phyloP scores from a whole-genome alignment of 2,329 filamentous ascomycete genomes.

The Fusarium austroafricanum region DNA sequence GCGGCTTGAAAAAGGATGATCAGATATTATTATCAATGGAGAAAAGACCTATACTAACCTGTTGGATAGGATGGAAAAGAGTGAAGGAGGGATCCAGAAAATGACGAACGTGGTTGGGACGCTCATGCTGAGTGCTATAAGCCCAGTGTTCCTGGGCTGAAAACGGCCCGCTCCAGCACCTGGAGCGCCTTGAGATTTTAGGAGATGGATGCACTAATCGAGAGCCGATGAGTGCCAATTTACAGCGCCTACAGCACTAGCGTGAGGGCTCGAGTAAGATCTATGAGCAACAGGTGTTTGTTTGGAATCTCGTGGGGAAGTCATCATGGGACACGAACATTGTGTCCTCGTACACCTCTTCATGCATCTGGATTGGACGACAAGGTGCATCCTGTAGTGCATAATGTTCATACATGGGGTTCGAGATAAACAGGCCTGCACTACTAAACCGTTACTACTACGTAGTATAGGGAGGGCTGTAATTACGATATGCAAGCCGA shows the following conservation, averaged over 20 bases:
- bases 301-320: not conserved
- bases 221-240: slow-evolving; percentile 11
- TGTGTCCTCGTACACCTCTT: slow-evolving; percentile 3
- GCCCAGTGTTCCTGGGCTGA: slow-evolving; percentile 16
- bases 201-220: slow-evolving; percentile 13
- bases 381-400: slow-evolving; percentile 5
- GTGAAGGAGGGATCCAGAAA: slow-evolving; percentile 7
- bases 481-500: slow-evolving; percentile 47
- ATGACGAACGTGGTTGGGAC: slow-evolving; percentile 20
- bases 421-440: slow-evolving; percentile 8
- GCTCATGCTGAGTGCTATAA: slow-evolving; percentile 15
- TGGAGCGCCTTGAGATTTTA: slow-evolving; percentile 15
- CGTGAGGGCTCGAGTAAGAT: not conserved
- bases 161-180: slow-evolving; percentile 27
- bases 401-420: not conserved
- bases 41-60: not conserved
- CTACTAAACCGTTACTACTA: not conserved
- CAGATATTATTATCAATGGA: not conserved
- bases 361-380: slow-evolving; percentile 20
- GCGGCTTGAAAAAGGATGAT: slow-evolving; percentile 3
- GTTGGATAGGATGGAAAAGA: slow-evolving; percentile 8
- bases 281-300: not conserved
- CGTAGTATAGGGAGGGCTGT: slow-evolving; percentile 21
- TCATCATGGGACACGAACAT: not conserved
- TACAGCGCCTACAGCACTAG: slow-evolving; percentile 36